These are phyloP conservation scores for Neospora caninum DNA, from an alignment of 169 alveolate species.

Conservation along the genomic window DNA sequence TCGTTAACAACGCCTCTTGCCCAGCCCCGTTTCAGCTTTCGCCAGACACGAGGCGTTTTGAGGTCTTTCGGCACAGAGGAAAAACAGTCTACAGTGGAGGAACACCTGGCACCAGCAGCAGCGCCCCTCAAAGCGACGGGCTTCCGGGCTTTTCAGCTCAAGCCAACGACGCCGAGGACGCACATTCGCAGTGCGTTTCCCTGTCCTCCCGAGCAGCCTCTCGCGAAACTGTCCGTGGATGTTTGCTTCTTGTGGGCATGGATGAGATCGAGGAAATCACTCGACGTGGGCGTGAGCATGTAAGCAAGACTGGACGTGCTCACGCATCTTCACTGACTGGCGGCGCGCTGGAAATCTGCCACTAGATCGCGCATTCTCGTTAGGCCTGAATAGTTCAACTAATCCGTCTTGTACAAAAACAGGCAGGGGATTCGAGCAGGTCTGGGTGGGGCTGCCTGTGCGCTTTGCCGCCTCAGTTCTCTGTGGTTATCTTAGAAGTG, in stretches of 20 bases:
- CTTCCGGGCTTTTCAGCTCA: background rate
- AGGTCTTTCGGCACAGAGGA: background rate
- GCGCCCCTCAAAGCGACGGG: background rate
- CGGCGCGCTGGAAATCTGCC: too few species aligned
- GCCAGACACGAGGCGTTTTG: background rate
- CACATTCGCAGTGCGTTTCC: background rate
- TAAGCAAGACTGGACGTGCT: background rate
- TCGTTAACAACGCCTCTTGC: conserved; percentile 6
- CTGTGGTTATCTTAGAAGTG: too few species aligned
- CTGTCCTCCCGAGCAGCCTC: background rate
- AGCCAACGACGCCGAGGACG: background rate
- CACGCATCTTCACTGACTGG: too few species aligned
- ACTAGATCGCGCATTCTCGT: too few species aligned
- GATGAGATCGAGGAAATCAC: background rate
- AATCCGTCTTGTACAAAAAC: too few species aligned
- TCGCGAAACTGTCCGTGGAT: background rate
- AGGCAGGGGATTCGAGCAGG: too few species aligned
- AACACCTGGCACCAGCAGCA: background rate
- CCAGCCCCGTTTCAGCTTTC: background rate
- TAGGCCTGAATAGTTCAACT: too few species aligned
- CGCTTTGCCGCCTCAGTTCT: too few species aligned
- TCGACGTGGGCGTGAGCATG: background rate
- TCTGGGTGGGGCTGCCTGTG: too few species aligned
- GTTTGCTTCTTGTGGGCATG: conserved; percentile 27
- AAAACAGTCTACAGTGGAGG: too few species aligned